phyloP scores from a whole-genome alignment of 106 monocot species.

The Chionographis japonica region DNA sequence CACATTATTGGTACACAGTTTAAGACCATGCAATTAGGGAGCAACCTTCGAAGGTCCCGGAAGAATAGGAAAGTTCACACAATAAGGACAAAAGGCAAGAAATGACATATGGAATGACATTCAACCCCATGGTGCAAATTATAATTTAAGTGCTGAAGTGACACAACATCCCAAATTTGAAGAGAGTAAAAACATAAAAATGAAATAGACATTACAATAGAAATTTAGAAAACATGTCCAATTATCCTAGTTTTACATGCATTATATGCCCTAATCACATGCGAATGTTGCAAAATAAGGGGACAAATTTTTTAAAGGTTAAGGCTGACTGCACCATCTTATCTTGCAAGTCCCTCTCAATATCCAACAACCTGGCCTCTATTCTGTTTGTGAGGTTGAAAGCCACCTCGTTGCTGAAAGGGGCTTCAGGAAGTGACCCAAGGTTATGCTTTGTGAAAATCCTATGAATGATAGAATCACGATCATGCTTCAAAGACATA shows the following conservation, averaged over 20 bases:
- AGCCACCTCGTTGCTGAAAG: slow-evolving; percentile 69
- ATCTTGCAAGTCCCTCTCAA: slow-evolving; percentile 75
- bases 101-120: too few relatives aligned
- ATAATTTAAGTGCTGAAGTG: too few relatives aligned
- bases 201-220: too few relatives aligned
- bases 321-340: slow-evolving; percentile 50
- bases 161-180: too few relatives aligned
- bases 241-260: neutral
- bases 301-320: neutral
- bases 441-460: slow-evolving; percentile 72
- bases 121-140: too few relatives aligned
- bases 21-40: too few relatives aligned
- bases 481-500: slow-evolving; percentile 52
- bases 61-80: too few relatives aligned
- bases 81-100: too few relatives aligned
- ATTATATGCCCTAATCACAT: neutral
- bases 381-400: slow-evolving; percentile 46
- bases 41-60: too few relatives aligned
- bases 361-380: slow-evolving; percentile 55
- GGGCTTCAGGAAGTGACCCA: slow-evolving; percentile 63
- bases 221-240: neutral
- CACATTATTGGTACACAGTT: too few relatives aligned
- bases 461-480: slow-evolving; percentile 63
- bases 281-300: neutral
- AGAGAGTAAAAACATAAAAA: too few relatives aligned